Evolutionary conservation across 805 yeast genomes (phyloP).

Genomic region (Lipomyces starkeyi): DNA sequence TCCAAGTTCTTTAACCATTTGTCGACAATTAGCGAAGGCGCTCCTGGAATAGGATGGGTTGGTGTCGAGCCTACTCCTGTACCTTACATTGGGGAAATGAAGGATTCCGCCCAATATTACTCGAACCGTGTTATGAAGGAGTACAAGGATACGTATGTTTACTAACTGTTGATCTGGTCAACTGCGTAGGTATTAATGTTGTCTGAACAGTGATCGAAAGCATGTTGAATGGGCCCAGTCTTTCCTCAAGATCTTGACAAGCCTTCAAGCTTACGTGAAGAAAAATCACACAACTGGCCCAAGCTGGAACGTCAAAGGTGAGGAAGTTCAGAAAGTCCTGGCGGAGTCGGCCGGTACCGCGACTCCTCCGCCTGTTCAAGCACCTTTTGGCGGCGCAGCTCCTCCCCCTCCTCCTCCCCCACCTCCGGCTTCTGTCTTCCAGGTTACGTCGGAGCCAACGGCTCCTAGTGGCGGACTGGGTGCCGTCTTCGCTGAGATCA

Average conservation of each 20-base stretch:
- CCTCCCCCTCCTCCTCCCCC: constrained; percentile 85
- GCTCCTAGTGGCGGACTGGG: constrained; percentile 61
- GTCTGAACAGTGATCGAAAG: constrained; percentile 54
- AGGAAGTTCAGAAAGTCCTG: constrained; percentile 56
- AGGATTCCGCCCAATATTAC: constrained; percentile 94
- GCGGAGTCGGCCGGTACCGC: constrained; percentile 42
- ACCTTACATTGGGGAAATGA: constrained; percentile 76
- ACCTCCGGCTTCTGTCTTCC: constrained; percentile 76
- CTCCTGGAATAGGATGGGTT: constrained; percentile 91
- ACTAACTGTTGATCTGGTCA: not conserved
- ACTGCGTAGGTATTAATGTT: not conserved
- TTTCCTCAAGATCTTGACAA: constrained; percentile 68
- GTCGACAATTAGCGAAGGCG: constrained; percentile 86
- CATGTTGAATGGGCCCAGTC: constrained; percentile 83
- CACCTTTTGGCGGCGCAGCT: constrained; percentile 43
- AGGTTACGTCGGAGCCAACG: constrained; percentile 42
- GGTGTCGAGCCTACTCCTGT: constrained; percentile 72
- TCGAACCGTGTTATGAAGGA: constrained; percentile 88
- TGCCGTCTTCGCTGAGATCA: constrained; percentile 92
- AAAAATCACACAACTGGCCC: constrained; percentile 85
- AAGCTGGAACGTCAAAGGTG: constrained; percentile 71
- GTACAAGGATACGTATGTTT: constrained; percentile 59
- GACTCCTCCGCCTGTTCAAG: constrained; percentile 46
- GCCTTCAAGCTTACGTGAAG: constrained; percentile 73
- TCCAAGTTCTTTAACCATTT: constrained; percentile 71